A percentile compares a stretch with the other conserved stretches of the same genome.
Conservation (phyloP, 257 asterid genomes). For the Primulina tabacum region DNA sequence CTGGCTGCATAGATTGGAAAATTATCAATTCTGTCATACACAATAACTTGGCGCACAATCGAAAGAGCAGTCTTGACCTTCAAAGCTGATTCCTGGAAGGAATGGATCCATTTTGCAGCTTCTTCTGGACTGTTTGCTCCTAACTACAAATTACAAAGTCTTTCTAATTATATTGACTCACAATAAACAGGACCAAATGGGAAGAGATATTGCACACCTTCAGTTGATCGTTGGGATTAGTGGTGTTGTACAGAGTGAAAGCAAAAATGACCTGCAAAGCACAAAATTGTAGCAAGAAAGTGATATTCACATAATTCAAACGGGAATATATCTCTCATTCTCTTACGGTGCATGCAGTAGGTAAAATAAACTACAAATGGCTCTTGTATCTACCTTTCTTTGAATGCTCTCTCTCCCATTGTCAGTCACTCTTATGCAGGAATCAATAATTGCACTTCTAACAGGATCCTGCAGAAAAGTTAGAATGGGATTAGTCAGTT, state of each 20-base stretch:
- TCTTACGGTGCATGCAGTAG: background rate
- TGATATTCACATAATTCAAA: conserved; percentile 19
- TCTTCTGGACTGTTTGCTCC: conserved; percentile 99
- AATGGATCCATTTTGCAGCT: conserved; percentile 94
- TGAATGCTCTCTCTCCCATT: conserved; percentile 96
- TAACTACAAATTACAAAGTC: conserved; percentile 48
- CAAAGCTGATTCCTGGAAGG: conserved; percentile 81
- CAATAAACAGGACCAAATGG: conserved; percentile 21
- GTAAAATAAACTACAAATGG: conserved; percentile 15
- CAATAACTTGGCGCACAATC: conserved; percentile 16
- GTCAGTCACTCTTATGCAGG: conserved; percentile 93
- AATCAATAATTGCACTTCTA: conserved; percentile 88
- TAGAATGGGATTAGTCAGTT: conserved; percentile 16
- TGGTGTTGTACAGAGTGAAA: conserved; percentile 70
- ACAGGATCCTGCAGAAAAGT: conserved; percentile 68
- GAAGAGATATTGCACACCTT: conserved; percentile 55
- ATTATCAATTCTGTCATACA: conserved; percentile 32
- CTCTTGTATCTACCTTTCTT: conserved; percentile 56
- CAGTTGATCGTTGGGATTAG: conserved; percentile 82
- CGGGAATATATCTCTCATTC: conserved; percentile 11
- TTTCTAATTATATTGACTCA: conserved; percentile 21
- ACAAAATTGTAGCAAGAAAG: conserved; percentile 26
- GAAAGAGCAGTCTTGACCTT: conserved; percentile 50
- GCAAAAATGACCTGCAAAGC: conserved; percentile 56
- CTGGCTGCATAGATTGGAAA: conserved; percentile 52